Percentiles rank a stretch among this genome's conserved stretches.
These are phyloP conservation scores for Aspergillus sclerotialis DNA, from an alignment of 2,329 filamentous ascomycete species.

Conservation along the genomic window DNA sequence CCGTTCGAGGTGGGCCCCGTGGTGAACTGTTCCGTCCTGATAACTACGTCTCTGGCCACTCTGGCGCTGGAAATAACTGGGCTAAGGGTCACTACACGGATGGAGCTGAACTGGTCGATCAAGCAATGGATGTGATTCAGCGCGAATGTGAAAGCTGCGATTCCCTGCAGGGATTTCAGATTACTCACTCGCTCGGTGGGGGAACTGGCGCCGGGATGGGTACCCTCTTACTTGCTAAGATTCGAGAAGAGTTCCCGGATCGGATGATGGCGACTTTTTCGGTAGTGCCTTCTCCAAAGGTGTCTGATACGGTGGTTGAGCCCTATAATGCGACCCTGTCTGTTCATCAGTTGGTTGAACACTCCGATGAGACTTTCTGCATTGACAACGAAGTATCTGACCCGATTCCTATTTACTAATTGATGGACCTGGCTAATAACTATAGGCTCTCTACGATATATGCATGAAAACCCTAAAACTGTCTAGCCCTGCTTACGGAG, in stretches of 20 bases:
- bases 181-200: conserved; percentile 99
- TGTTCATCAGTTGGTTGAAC: conserved; percentile 98
- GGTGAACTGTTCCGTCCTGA: conserved; percentile 99
- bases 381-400: conserved; percentile 85
- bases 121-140: conserved; percentile 96
- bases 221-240: conserved; percentile 99
- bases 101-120: conserved; percentile 96
- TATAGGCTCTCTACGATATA: conserved; percentile 92
- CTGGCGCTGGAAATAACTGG: conserved; percentile 99
- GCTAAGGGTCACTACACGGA: conserved; percentile 99
- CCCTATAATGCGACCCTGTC: conserved; percentile 99
- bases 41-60: conserved; percentile 99
- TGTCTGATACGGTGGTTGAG: conserved; percentile 98
- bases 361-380: conserved; percentile 99
- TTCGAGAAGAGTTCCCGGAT: conserved; percentile 99
- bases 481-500: conserved; percentile 94
- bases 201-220: conserved; percentile 99
- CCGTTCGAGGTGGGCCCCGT: conserved; percentile 94
- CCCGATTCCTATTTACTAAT: conserved; percentile 1
- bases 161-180: conserved; percentile 99
- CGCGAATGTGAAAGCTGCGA: conserved; percentile 98
- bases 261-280: conserved; percentile 99
- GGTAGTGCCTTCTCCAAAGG: conserved; percentile 96
- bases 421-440: not conserved
- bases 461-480: conserved; percentile 99